Percentiles rank a stretch among this genome's conserved stretches.
phyloP scores from a whole-genome alignment of 495 filamentous ascomycete genomes.

The Xylaria castorea region DNA sequence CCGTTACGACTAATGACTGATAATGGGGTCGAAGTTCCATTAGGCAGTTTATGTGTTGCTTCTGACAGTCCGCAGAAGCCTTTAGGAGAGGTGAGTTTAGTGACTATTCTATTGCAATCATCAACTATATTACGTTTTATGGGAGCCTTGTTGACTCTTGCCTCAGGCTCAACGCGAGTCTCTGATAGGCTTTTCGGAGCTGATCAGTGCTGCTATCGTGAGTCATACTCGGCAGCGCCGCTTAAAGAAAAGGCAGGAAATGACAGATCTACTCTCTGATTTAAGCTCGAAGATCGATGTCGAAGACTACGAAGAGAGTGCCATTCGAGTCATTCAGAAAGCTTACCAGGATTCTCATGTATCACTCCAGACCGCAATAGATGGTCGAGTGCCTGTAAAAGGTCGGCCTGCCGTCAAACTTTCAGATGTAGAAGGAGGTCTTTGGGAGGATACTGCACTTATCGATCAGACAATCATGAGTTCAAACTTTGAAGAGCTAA shows the following conservation, averaged over 20 bases:
- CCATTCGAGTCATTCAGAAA: background rate
- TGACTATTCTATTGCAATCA: background rate
- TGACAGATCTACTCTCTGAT: background rate
- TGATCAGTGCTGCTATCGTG: conserved; percentile 12
- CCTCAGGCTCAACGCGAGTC: conserved; percentile 1
- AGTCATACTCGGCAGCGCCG: conserved; percentile 13
- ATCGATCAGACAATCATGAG: conserved; percentile 22
- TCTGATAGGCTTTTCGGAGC: conserved; percentile 7
- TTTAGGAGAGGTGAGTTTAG: background rate
- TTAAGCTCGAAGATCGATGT: conserved; percentile 6
- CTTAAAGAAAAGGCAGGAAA: conserved; percentile 10
- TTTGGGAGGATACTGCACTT: conserved; percentile 14
- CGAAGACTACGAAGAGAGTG: conserved; percentile 18
- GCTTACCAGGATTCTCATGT: conserved; percentile 9
- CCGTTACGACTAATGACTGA: conserved; percentile 17
- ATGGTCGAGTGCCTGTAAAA: conserved; percentile 3
- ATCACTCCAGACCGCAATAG: background rate
- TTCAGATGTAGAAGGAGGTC: conserved; percentile 17
- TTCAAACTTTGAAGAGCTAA: conserved; percentile 22
- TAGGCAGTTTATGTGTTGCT: conserved; percentile 19
- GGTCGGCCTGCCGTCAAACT: background rate
- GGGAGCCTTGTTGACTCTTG: background rate
- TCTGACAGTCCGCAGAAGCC: conserved; percentile 26
- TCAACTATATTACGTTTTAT: background rate
- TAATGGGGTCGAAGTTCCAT: conserved; percentile 5